Base-by-base conservation (phyloP, 2,329 filamentous ascomycete species). In the Ambrosiella cleistominuta region DNA sequence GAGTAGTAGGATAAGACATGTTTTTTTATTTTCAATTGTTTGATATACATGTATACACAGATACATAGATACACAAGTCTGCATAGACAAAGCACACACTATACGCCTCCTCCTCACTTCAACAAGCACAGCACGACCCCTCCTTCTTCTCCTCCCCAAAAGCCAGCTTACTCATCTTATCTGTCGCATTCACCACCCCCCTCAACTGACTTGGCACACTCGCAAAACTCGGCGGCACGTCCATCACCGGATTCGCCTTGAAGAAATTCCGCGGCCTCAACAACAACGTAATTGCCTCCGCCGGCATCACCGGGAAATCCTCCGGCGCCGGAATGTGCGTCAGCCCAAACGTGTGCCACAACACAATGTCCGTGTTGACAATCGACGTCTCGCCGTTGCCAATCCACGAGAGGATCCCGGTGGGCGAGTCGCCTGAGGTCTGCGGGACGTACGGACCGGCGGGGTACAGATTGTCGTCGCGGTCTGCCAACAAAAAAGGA, bases 281-380 rank as follows among this genome's bases (percentile, higher is more conserved):
- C 40, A 94, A 75, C 64, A 95, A 72, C 1, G 81, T 87, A 78
- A 95, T 90, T 0, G 87, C 86, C 73, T 90, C 86, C 0, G 80
- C 85, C 0, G 88, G 88, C 89, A 95, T 95, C 64, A 95, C 76
- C 37, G 90, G 90, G 73, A 88, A 95, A 69, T 95, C 90, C 67
- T 96, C 90, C 0, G 89, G 88, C 0, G 86, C 74, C 0, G 90
- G 89, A 74, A 95, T 91, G 68, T 95, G 90, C 0, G 85, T 91
- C 40, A 95, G 75, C 40, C 90, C 90, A 66, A 95, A 96, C 0
- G 88, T 95, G 71, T 95, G 89, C 89, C 89, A 96, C 13, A 95
- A 78, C 1, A 96, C 89, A 37, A 95, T 72, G 67, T 96, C 87
- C 0, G 82, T 86, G 73, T 95, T 85, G 58, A 85, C 86, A 63